These are phyloP conservation scores for Cercospora beticola DNA, from an alignment of 2,329 filamentous ascomycete genomes.

Conservation along the genomic window DNA sequence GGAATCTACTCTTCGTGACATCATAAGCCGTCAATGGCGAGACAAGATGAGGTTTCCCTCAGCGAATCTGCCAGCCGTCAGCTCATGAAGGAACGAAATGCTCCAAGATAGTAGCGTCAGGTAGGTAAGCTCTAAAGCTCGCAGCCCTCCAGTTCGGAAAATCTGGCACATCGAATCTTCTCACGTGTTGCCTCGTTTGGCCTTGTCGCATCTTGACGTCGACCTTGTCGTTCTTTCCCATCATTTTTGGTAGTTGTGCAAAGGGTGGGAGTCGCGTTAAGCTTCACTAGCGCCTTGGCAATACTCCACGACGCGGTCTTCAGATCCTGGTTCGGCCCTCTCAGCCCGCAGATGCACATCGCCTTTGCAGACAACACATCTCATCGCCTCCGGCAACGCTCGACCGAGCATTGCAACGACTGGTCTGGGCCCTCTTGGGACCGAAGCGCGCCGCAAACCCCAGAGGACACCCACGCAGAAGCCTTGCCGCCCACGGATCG, in stretches of 20 bases:
- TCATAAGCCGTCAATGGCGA: not conserved
- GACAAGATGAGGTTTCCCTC: not conserved
- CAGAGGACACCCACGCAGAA: not conserved
- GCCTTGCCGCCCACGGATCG: not conserved
- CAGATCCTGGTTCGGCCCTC: not conserved
- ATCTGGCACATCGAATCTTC: not conserved
- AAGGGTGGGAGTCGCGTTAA: not conserved
- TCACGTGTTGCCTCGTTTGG: not conserved
- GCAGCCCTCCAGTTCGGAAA: not conserved
- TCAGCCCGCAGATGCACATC: not conserved
- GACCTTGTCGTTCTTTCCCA: not conserved
- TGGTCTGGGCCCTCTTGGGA: not conserved
- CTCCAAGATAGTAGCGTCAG: not conserved
- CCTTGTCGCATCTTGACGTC: not conserved
- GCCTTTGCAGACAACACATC: not conserved
- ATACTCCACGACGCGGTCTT: not conserved
- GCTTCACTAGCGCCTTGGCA: constrained; percentile 1
- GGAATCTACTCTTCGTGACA: not conserved
- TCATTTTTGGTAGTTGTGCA: not conserved
- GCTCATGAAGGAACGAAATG: not conserved
- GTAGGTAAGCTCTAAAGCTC: not conserved
- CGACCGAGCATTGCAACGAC: not conserved
- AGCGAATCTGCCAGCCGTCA: not conserved
- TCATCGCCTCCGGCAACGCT: not conserved
- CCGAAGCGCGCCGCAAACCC: not conserved